Base-by-base conservation (phyloP, 345 rosid genomes). In the Salix dunnii region DNA sequence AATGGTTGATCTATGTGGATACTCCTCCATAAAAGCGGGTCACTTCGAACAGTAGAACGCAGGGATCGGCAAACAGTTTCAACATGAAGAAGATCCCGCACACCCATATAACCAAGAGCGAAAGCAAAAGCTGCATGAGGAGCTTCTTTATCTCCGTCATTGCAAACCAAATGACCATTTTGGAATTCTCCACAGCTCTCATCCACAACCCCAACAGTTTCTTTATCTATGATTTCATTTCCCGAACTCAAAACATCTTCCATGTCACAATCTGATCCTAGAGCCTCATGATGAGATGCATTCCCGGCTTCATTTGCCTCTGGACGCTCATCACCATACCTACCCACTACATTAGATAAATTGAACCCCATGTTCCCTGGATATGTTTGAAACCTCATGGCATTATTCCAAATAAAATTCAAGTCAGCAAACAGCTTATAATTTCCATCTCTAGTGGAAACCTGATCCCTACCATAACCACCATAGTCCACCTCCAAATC, bases 401-500 rank as follows among this genome's bases (percentile, higher is more conserved):
- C 96, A 79, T 92, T 92, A 77, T 86, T 92, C 94, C 94, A 92
- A 53, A 96, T 74, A 71, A 87, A 85, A 82, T 92, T 90, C 83
- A 91, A 84, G 3, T 91, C 94, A 0, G 98, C 97, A 88, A 91
- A 88, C 42, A 93, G 79, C 80, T 87, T 91, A 82, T 79, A 79
- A 75, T 85, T 89, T 6, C 85, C 91, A 69, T 85, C 82, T 62
- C 80, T 83, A 3, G 81, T 66, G 71, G 86, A 82, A 60, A 72
- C 74, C 36, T 86, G 88, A 79, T 87, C 87, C 55, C 83, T 70
- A 7, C 87, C 74, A 73, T 72, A 86, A n/a, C 83, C 82, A 43
- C 87, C 86, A 78, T 81, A 88, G 68, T 86, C 94, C 77, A 80
- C 86, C 85, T 96, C 95, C 90, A 92, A 79, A 76, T 91, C 96